A percentile compares a stretch with the other conserved stretches of the same genome.
These are phyloP conservation scores for Aspergillus transmontanensis DNA, from an alignment of 2,329 filamentous ascomycete species.

Conservation along the genomic window DNA sequence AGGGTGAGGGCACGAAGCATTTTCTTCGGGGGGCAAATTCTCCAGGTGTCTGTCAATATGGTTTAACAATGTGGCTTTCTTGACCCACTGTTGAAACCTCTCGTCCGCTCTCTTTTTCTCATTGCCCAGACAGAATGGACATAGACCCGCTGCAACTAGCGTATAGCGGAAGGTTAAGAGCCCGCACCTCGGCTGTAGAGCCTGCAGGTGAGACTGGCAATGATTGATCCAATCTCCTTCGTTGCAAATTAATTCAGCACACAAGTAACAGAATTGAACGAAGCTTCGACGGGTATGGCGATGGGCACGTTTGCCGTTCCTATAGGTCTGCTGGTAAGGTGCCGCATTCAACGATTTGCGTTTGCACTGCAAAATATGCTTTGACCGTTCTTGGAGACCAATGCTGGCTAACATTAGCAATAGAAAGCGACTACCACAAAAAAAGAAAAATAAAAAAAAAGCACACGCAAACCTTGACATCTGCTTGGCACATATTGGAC, in stretches of 20 bases:
- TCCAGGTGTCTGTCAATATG: slow-evolving; percentile 15
- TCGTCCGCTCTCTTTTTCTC: slow-evolving; percentile 2
- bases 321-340: slow-evolving; percentile 16
- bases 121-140: slow-evolving; percentile 17
- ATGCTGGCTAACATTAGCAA: not conserved
- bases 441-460: not conserved
- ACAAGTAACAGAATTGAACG: slow-evolving; percentile 16
- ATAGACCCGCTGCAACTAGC: slow-evolving; percentile 11
- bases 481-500: slow-evolving; percentile 1
- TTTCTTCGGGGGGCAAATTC: not conserved
- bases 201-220: slow-evolving; percentile 7
- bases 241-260: slow-evolving; percentile 7
- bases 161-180: slow-evolving; percentile 18
- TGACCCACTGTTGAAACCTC: slow-evolving; percentile 16
- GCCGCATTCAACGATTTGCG: slow-evolving; percentile 12
- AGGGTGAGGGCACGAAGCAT: slow-evolving; percentile 9
- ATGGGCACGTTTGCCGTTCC: slow-evolving; percentile 14
- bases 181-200: slow-evolving; percentile 12
- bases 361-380: slow-evolving; percentile 12
- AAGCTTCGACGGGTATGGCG: slow-evolving; percentile 6
- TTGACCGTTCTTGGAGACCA: slow-evolving; percentile 3
- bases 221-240: slow-evolving; percentile 9
- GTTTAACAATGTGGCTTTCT: slow-evolving; percentile 14
- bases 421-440: not conserved
- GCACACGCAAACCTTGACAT: slow-evolving; percentile 8